Evolutionary conservation across 345 rosid species (phyloP), one percentile per base, ranked within the genome.

Genomic region (Camelina laxa): DNA sequence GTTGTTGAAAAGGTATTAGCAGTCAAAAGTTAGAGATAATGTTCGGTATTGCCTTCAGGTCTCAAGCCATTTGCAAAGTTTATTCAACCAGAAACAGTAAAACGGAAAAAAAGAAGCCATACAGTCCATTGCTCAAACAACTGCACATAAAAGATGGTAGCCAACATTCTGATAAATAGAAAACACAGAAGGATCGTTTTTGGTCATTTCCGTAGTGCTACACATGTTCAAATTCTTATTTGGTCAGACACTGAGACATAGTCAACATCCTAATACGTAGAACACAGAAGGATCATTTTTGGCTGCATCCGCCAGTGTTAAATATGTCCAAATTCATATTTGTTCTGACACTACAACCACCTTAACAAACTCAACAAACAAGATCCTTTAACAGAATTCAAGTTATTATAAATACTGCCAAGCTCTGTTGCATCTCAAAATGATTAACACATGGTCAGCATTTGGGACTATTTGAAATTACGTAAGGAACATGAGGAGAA

Each of bases 51-150:
- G 49, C 30, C 31, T 50, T 50, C 13, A 35, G 11, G 7, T 39
- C 55, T 55, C 41, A 14, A 41, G 77, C 17, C 45, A 27, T 45
- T 42, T 48, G 35, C n/a, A 47, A 74, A 74, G 39, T 15, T 73
- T 21, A 56, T n/a, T 45, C 21, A 33, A 48, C 17, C 49, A 44
- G 33, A 12, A 21, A 19, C 22, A 30, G 57, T 55, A 50, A 45
- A 21, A 53, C 27, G 27, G 24, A 16, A 16, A 57, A 1, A 36
- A 8, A 16, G 6, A 33, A 57, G 3, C 9, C 59, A 65, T n/a
- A 65, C 4, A 2, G 49, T 65, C 41, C 1, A 41, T 57, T 22
- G 19, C 36, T 45, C 47, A 62, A 76, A 69, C 33, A 42, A 69
- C 45, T 16, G 51, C 24, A 54, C 31, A 62, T 33, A 17, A 63